Evolutionary conservation across 2,329 filamentous ascomycete genomes (phyloP).

Genomic region (Hypoxylon sp.): DNA sequence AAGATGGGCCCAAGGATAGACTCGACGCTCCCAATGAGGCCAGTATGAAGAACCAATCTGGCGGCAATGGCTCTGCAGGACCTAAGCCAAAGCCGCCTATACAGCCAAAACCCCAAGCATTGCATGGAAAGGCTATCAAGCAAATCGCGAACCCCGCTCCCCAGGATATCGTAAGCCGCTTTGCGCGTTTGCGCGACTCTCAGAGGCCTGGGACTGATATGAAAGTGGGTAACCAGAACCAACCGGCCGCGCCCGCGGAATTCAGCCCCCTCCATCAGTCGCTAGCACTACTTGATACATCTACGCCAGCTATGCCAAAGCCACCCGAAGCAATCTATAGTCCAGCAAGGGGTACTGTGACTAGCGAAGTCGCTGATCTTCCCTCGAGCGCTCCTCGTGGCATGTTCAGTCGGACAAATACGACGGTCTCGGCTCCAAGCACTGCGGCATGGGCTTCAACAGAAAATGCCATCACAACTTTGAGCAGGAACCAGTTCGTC

Average conservation of each 20-base stretch:
- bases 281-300: slow-evolving; percentile 62
- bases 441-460: slow-evolving; percentile 47
- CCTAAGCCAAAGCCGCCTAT: slow-evolving; percentile 61
- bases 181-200: slow-evolving; percentile 66
- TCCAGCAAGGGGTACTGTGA: slow-evolving; percentile 78
- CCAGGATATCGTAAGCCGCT: slow-evolving; percentile 67
- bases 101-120: slow-evolving; percentile 75
- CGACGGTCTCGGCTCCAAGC: slow-evolving; percentile 57
- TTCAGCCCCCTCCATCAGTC: slow-evolving; percentile 63
- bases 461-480: slow-evolving; percentile 48
- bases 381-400: slow-evolving; percentile 74
- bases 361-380: slow-evolving; percentile 72
- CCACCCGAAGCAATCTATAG: slow-evolving; percentile 82
- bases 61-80: not conserved
- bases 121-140: slow-evolving; percentile 71
- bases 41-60: slow-evolving; percentile 5
- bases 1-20: not conserved
- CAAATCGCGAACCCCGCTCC: slow-evolving; percentile 53
- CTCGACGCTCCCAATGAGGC: not conserved
- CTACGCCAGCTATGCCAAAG: slow-evolving; percentile 73
- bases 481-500: slow-evolving; percentile 53
- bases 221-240: slow-evolving; percentile 58
- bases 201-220: slow-evolving; percentile 59
- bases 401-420: slow-evolving; percentile 71
- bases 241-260: slow-evolving; percentile 63